A percentile compares a stretch with the other conserved stretches of the same genome.
Evolutionary conservation across 139 green algal species (phyloP).

Genomic region (Tetradesmus obliquus): DNA sequence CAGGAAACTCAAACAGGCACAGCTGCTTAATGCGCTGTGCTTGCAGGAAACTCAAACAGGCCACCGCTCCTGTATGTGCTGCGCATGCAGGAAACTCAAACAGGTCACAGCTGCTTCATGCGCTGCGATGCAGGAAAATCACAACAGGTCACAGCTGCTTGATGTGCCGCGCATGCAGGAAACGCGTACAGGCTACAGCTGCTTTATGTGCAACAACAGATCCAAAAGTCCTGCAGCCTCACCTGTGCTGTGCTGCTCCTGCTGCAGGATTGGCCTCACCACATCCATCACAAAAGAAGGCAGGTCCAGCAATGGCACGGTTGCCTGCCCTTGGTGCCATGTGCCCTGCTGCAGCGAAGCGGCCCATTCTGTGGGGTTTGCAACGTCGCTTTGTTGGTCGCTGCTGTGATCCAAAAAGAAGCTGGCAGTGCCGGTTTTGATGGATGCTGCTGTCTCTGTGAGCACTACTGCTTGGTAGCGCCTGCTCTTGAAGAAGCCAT

Average conservation of each 20-base stretch:
- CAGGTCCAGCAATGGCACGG: background rate
- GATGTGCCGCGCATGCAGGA: too few relatives aligned
- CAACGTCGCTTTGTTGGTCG: background rate
- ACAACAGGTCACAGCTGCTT: too few relatives aligned
- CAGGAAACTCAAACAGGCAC: too few relatives aligned
- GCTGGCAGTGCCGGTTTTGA: background rate
- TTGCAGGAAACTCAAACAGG: too few relatives aligned
- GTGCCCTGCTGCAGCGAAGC: background rate
- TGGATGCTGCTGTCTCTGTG: background rate
- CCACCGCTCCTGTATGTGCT: too few relatives aligned
- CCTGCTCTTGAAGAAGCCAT: background rate
- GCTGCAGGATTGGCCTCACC: background rate
- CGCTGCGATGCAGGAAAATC: too few relatives aligned
- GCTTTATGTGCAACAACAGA: too few relatives aligned
- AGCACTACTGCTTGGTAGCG: background rate
- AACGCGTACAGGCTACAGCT: too few relatives aligned
- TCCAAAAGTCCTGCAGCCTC: background rate
- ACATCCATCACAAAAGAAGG: constrained; percentile 1
- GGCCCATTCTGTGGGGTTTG: background rate
- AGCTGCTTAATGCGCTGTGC: too few relatives aligned
- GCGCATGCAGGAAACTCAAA: too few relatives aligned
- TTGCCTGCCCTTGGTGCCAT: background rate
- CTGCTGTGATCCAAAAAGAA: background rate
- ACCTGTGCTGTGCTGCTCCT: background rate
- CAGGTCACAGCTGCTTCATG: too few relatives aligned